Conservation (phyloP, 2,329 filamentous ascomycete species). For the Aquanectria penicillioides region DNA sequence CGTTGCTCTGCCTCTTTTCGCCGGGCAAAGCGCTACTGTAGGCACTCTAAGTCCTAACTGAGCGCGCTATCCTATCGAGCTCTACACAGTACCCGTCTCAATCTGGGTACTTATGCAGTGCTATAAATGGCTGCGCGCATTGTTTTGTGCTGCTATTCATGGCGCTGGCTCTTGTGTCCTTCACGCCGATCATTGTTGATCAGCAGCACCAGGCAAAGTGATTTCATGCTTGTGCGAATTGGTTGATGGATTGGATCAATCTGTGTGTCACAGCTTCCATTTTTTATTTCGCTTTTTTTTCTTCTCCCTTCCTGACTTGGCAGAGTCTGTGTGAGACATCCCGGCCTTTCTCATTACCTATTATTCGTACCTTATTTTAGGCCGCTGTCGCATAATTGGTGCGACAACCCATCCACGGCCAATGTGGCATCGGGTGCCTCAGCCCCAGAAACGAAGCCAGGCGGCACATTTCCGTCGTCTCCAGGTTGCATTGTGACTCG, state of each 20-base stretch:
- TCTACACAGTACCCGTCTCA: too few relatives aligned
- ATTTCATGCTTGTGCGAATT: background rate
- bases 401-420: background rate
- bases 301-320: conserved; percentile 2
- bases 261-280: too few relatives aligned
- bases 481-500: background rate
- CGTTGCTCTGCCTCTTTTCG: background rate
- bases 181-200: background rate
- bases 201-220: conserved; percentile 13
- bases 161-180: background rate
- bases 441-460: background rate
- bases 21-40: conserved; percentile 30
- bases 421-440: conserved; percentile 1
- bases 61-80: too few relatives aligned
- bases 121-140: background rate
- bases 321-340: conserved; percentile 12
- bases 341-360: conserved; percentile 7
- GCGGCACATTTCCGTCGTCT: background rate
- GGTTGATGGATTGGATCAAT: background rate
- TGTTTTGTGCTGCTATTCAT: conserved; percentile 7
- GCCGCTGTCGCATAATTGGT: background rate
- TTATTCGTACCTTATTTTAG: conserved; percentile 1
- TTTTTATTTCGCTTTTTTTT: too few relatives aligned
- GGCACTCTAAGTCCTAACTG: too few relatives aligned
- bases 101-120: too few relatives aligned